Conservation (phyloP, 148 eudicot genomes). For the Rhododendron vialii region DNA sequence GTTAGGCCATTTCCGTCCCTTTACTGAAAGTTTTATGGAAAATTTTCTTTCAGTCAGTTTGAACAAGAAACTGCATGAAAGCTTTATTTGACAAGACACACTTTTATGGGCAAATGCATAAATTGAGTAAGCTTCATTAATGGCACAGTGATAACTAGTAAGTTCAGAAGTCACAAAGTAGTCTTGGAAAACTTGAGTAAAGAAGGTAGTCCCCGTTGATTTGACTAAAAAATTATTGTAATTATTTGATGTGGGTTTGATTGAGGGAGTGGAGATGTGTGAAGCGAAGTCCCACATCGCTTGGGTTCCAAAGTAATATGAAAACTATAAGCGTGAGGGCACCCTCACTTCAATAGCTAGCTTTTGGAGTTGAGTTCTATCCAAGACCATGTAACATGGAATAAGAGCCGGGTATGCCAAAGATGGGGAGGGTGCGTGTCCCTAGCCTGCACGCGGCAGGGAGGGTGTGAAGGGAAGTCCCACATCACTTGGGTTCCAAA, state of each 20-base stretch:
- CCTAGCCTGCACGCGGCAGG: too few relatives aligned
- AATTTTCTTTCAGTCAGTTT: neutral
- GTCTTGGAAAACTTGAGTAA: neutral
- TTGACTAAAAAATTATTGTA: neutral
- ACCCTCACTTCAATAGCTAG: too few relatives aligned
- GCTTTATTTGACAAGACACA: neutral
- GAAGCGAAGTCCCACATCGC: too few relatives aligned
- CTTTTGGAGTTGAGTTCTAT: too few relatives aligned
- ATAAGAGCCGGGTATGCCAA: too few relatives aligned
- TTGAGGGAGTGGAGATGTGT: neutral
- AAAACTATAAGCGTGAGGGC: too few relatives aligned
- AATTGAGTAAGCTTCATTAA: neutral
- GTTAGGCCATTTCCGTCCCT: neutral
- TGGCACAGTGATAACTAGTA: neutral
- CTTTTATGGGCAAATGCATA: neutral
- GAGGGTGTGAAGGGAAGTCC: too few relatives aligned
- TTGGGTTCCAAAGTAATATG: too few relatives aligned
- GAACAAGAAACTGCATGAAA: neutral
- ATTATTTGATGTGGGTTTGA: neutral
- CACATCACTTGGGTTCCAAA: too few relatives aligned
- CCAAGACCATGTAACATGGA: too few relatives aligned
- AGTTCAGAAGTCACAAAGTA: neutral
- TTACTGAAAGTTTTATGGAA: neutral
- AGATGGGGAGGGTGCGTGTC: too few relatives aligned
- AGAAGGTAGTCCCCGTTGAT: neutral